These are phyloP conservation scores for Nannizzia gypsea DNA, from an alignment of 2,329 filamentous ascomycete genomes.

Conservation along the genomic window DNA sequence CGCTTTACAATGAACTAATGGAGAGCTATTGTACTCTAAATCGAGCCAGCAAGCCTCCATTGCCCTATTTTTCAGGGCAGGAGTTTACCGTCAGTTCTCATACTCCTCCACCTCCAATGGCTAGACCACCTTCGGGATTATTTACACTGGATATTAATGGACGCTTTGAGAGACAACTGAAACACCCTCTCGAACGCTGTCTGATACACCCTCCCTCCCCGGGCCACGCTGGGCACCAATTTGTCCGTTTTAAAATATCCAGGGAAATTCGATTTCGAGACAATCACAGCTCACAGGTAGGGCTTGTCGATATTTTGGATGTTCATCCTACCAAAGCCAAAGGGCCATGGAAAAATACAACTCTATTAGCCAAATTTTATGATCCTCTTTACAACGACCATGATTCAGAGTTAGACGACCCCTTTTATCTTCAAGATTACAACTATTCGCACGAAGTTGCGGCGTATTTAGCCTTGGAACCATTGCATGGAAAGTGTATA, in stretches of 20 bases:
- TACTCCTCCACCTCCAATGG: neutral
- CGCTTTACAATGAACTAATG: neutral
- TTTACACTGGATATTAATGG: neutral
- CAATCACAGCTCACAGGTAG: neutral
- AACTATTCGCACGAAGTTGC: neutral
- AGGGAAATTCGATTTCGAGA: neutral
- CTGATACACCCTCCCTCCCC: neutral
- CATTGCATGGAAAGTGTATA: neutral
- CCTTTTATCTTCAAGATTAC: neutral
- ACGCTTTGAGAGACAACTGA: neutral
- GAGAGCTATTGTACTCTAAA: neutral
- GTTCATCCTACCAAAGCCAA: neutral
- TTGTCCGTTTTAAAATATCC: neutral
- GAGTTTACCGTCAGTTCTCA: neutral
- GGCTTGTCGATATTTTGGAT: neutral
- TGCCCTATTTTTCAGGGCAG: neutral
- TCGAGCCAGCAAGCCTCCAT: neutral
- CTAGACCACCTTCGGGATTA: neutral
- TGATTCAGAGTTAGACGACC: neutral
- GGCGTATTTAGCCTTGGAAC: neutral
- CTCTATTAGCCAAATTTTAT: neutral
- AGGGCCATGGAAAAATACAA: neutral
- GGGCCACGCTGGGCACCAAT: neutral
- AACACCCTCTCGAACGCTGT: neutral
- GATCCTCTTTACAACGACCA: conserved; percentile 4